Evolutionary conservation across 345 rosid species (phyloP).

Genomic region (Adansonia digitata): DNA sequence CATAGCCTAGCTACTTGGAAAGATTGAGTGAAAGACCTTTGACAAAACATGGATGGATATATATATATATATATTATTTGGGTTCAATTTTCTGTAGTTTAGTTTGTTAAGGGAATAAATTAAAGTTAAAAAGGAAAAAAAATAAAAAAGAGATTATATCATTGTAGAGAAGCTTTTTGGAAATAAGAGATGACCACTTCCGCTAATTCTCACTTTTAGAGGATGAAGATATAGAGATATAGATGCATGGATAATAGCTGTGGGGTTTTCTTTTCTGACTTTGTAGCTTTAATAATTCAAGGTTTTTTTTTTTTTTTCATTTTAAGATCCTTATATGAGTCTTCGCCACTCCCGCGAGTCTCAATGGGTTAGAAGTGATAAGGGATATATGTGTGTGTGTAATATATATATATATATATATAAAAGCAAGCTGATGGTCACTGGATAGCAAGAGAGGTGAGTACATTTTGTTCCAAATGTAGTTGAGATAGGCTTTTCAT

Average conservation of each 20-base stretch:
- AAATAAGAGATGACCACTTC: constrained; percentile 3
- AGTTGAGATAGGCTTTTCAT: constrained; percentile 30
- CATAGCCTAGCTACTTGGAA: background rate
- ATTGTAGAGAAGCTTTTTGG: constrained; percentile 3
- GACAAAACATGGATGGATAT: constrained; percentile 4
- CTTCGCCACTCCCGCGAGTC: constrained; percentile 1
- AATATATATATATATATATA: background rate
- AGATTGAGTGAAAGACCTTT: constrained; percentile 1
- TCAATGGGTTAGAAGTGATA: no score
- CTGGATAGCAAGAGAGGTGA: constrained; percentile 23
- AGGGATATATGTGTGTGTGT: no score
- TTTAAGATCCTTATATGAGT: constrained; percentile 10
- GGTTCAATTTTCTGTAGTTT: background rate
- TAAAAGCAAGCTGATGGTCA: constrained; percentile 11
- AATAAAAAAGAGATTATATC: background rate
- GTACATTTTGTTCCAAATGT: constrained; percentile 30
- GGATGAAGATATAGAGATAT: background rate
- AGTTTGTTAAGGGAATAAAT: background rate
- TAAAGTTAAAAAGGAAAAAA: background rate
- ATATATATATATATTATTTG: background rate
- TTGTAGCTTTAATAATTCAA: constrained; percentile 6
- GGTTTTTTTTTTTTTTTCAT: no score
- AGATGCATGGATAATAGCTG: background rate
- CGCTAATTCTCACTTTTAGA: constrained; percentile 8
- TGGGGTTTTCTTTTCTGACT: constrained; percentile 2